These are phyloP conservation scores for Carex scoparia DNA, from an alignment of 176 grass and related monocot genomes.

Conservation along the genomic window DNA sequence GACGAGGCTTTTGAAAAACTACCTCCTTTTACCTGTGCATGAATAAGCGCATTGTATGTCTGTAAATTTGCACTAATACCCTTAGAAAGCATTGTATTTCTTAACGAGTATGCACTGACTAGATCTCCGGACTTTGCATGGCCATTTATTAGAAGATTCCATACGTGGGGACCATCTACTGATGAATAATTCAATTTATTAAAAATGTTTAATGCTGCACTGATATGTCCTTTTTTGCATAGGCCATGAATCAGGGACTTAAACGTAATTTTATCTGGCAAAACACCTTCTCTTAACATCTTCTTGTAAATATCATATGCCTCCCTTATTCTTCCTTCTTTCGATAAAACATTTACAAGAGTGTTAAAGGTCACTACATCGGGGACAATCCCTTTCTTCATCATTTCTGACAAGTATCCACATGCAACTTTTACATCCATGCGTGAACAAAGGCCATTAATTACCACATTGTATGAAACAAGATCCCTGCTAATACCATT, in stretches of 20 bases:
- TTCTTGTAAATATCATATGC: slow-evolving; percentile 34
- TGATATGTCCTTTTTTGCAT: slow-evolving; percentile 32
- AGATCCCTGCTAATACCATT: slow-evolving; percentile 30
- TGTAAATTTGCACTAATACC: slow-evolving; percentile 39
- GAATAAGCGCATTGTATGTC: slow-evolving; percentile 41
- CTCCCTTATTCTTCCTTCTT: slow-evolving; percentile 36
- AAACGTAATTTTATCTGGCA: slow-evolving; percentile 34
- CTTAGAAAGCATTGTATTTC: slow-evolving; percentile 28
- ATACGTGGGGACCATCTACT: slow-evolving; percentile 29
- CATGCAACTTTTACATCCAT: slow-evolving; percentile 27
- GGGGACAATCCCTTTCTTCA: slow-evolving; percentile 44
- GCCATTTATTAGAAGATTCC: slow-evolving; percentile 44
- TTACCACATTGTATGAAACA: slow-evolving; percentile 46
- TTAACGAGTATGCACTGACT: slow-evolving; percentile 26
- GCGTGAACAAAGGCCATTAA: slow-evolving; percentile 37
- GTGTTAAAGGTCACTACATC: slow-evolving; percentile 45
- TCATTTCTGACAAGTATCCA: slow-evolving; percentile 36
- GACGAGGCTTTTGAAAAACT: slow-evolving; percentile 26
- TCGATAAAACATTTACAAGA: slow-evolving; percentile 38
- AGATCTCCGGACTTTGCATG: slow-evolving; percentile 37
- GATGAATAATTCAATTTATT: slow-evolving; percentile 27
- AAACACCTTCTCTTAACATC: slow-evolving; percentile 36
- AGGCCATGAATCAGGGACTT: slow-evolving; percentile 38
- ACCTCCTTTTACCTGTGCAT: slow-evolving; percentile 35
- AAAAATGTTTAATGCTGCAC: slow-evolving; percentile 28